Base-by-base conservation (phyloP, 1,284 basidiomycete genomes). In the Heterobasidion occidentale region DNA sequence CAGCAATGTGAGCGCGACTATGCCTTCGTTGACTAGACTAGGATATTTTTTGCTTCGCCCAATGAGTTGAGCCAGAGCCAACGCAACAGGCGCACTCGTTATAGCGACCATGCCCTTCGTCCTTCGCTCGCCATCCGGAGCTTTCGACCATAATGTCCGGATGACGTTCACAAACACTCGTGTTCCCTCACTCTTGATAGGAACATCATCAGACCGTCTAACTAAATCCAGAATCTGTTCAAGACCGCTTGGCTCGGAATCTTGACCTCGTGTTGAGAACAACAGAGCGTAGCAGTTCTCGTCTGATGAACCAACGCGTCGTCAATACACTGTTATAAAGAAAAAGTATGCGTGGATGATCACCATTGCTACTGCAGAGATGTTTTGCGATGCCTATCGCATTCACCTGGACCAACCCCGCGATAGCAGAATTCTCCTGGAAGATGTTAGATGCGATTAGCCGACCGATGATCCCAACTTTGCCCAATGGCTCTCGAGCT, bases 331-430 rank as follows among this genome's bases (percentile, higher is more conserved):
- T 36, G 11, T 12, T 34, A 48, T 46, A 52, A 33, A 36, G 51
- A 7, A 14, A 11, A 48, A 53, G 33, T 57, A 52, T 42, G 11
- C 45, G 47, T 36, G 60, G 60, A 51, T 62, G 34, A 71, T 83
- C 64, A 94, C 93, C 74, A 64, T 83, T 86, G 42, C 79, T 80
- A 58, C 81, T 84, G 67, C 90, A 93, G 56, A 98, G 77, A 66
- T 97, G 90, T 71, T 98, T 98, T 35, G 90, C 80, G 15, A 94
- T 78, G 0, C 92, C 92, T 47, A 98, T 89, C 0, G 92, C 91
- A 51, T 86, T 87, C 33, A 94, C 79, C 70, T 98, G 96, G 0
- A 98, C 84, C 11, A 90, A 80, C 56, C 91, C 88, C 11, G 88
- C 83, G 74, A 93, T 83, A 53, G 95, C 92, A 7, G 79, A 73